These are phyloP conservation scores for Pelargonium myrrhifolium DNA, from an alignment of 441 rosid genomes.

Conservation along the genomic window DNA sequence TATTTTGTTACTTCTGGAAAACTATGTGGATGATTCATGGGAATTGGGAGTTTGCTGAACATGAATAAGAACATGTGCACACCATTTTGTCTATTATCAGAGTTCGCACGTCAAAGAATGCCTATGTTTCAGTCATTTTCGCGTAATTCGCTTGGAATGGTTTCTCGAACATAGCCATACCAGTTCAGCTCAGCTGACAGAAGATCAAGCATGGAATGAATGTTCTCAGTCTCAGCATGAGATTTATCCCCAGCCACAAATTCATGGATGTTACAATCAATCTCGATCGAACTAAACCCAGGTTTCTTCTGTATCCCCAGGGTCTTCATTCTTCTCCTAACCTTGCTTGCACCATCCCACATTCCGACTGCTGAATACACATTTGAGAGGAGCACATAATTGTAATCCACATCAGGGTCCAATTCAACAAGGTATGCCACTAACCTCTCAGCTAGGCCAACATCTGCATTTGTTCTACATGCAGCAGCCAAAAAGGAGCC, in stretches of 20 bases:
- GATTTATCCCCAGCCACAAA: slow-evolving; percentile 60
- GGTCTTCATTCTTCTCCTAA: slow-evolving; percentile 60
- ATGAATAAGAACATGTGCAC: no score
- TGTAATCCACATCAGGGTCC: slow-evolving; percentile 47
- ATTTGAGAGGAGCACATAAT: slow-evolving; percentile 58
- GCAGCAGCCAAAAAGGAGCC: slow-evolving; percentile 56
- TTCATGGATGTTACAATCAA: slow-evolving; percentile 40
- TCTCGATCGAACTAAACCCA: slow-evolving; percentile 65
- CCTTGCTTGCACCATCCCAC: slow-evolving; percentile 68
- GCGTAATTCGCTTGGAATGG: slow-evolving; percentile 7
- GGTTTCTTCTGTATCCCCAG: slow-evolving; percentile 63
- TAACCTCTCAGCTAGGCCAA: slow-evolving; percentile 52
- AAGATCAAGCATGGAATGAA: slow-evolving; percentile 43
- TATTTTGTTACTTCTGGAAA: no score
- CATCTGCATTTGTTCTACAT: slow-evolving; percentile 44
- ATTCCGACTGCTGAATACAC: slow-evolving; percentile 59
- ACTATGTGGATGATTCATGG: no score
- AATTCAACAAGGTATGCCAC: slow-evolving; percentile 35
- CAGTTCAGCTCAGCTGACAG: slow-evolving; percentile 34
- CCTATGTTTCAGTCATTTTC: slow-evolving; percentile 26
- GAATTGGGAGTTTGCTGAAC: no score
- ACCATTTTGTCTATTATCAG: no score
- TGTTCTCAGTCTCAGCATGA: slow-evolving; percentile 34
- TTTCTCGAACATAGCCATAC: slow-evolving; percentile 34
- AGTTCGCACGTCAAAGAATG: no score